Conservation (phyloP, 306 rosid genomes). For the Acacia melanoxylon region DNA sequence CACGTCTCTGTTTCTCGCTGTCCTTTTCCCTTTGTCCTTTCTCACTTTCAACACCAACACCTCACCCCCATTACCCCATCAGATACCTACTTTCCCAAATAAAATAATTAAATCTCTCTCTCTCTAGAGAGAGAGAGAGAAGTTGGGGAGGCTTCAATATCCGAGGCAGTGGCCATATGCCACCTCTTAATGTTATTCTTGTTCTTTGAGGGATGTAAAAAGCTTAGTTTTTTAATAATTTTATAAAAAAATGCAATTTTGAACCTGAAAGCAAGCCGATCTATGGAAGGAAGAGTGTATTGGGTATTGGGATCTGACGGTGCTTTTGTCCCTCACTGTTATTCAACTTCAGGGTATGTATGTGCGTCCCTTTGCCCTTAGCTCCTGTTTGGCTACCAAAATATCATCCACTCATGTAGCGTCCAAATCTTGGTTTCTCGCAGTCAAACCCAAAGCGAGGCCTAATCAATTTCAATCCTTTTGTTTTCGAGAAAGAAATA, state of each 20-base stretch:
- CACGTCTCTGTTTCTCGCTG: not conserved
- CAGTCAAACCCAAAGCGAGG: too few species aligned
- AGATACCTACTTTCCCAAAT: not conserved
- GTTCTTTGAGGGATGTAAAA: constrained; percentile 29
- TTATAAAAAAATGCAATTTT: constrained; percentile 9
- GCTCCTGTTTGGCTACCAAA: constrained; percentile 30
- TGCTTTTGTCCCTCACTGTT: constrained; percentile 49
- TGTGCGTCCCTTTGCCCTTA: constrained; percentile 5
- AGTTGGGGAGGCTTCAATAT: constrained; percentile 36
- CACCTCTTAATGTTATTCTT: not conserved
- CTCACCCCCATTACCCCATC: constrained; percentile 29
- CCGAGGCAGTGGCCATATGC: constrained; percentile 37
- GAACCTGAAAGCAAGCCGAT: not conserved
- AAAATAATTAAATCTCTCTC: not conserved
- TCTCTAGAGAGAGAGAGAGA: too few species aligned
- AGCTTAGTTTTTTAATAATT: constrained; percentile 28
- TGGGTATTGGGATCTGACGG: constrained; percentile 63
- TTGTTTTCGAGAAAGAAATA: not conserved
- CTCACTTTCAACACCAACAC: constrained; percentile 36
- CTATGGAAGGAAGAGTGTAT: constrained; percentile 1
- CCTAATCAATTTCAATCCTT: not conserved
- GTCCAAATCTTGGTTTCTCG: too few species aligned
- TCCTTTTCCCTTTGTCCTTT: constrained; percentile 48
- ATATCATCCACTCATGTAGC: constrained; percentile 5
- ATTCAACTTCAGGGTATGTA: constrained; percentile 23